Conservation (phyloP, 2,329 filamentous ascomycete genomes). For the Colletotrichum kahawae region DNA sequence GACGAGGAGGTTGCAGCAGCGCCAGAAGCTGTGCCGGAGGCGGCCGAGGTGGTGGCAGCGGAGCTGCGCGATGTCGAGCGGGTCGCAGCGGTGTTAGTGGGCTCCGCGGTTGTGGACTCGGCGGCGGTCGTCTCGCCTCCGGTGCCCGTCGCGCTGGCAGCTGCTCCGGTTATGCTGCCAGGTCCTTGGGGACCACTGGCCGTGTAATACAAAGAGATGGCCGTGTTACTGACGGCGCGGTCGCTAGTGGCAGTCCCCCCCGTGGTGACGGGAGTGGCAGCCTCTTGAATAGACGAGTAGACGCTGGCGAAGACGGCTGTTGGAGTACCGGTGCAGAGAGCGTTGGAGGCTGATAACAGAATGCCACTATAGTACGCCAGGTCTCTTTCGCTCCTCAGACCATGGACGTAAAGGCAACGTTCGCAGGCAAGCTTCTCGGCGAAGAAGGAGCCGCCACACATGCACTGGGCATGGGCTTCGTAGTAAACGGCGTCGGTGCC, state of each 20-base stretch:
- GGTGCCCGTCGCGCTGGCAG: constrained; percentile 38
- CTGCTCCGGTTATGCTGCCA: constrained; percentile 46
- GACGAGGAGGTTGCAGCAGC: constrained; percentile 3
- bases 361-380: constrained; percentile 37
- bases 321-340: constrained; percentile 42
- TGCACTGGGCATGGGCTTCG: constrained; percentile 24
- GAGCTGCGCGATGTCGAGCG: not conserved
- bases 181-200: constrained; percentile 40
- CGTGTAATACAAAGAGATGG: constrained; percentile 49
- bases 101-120: not conserved
- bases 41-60: not conserved
- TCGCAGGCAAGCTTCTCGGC: constrained; percentile 46
- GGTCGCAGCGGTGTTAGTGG: not conserved
- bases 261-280: constrained; percentile 32
- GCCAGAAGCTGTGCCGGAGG: not conserved
- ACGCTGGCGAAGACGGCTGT: constrained; percentile 39
- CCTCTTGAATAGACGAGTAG: constrained; percentile 34
- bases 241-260: constrained; percentile 36
- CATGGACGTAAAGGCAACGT: constrained; percentile 44
- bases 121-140: not conserved
- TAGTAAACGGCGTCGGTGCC: constrained; percentile 28
- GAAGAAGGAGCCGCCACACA: constrained; percentile 48
- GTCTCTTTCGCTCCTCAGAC: constrained; percentile 39
- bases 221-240: constrained; percentile 38
- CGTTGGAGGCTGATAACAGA: constrained; percentile 36